These are phyloP conservation scores for Euphorbia peplus DNA, from an alignment of 345 rosid genomes.

Conservation along the genomic window DNA sequence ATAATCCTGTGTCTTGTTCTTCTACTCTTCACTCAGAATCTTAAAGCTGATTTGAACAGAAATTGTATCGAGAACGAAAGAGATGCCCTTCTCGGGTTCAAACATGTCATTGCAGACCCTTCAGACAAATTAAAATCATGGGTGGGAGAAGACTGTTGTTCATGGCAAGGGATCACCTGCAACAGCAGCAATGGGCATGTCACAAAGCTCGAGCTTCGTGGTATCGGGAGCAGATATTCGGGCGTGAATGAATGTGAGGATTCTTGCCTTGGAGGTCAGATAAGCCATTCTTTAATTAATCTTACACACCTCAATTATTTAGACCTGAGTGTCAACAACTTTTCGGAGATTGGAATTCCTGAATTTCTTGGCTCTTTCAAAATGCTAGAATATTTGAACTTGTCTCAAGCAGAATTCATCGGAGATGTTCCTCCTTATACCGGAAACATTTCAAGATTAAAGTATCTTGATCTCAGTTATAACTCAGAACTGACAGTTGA, in stretches of 20 bases:
- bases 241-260: not conserved
- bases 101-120: conserved; percentile 28
- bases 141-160: conserved; percentile 49
- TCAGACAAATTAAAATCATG: conserved; percentile 43
- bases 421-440: conserved; percentile 11
- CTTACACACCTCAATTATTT: conserved; percentile 15
- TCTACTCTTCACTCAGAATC: not conserved
- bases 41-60: conserved; percentile 2
- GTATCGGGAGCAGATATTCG: not conserved
- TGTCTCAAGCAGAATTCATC: not conserved
- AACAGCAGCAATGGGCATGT: conserved; percentile 30
- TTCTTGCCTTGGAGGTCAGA: conserved; percentile 16
- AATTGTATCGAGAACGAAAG: conserved; percentile 26
- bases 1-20: not conserved
- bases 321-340: conserved; percentile 17
- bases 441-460: conserved; percentile 14
- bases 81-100: conserved; percentile 44
- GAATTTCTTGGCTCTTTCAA: conserved; percentile 14
- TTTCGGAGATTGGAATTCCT: conserved; percentile 7
- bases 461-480: conserved; percentile 13
- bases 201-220: conserved; percentile 32
- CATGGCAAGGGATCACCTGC: conserved; percentile 41
- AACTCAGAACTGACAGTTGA: conserved; percentile 1
- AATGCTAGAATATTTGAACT: conserved; percentile 11
- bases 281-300: conserved; percentile 12